These are phyloP conservation scores for Globisporangium middletonii DNA, from an alignment of 352 stramenopile species.

Conservation along the genomic window DNA sequence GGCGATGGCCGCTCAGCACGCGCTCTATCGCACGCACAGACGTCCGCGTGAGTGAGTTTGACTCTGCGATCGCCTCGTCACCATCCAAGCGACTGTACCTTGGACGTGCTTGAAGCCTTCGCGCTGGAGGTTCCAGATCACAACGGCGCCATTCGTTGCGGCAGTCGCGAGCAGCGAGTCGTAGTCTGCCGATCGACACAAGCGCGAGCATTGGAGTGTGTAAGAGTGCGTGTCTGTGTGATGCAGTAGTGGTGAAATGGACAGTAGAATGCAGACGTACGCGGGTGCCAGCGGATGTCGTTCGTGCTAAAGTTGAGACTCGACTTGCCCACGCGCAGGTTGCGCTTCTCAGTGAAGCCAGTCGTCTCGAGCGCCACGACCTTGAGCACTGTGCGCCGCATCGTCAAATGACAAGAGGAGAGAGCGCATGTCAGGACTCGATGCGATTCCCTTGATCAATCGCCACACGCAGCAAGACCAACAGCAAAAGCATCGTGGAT, in stretches of 20 bases:
- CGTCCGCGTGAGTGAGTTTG: background rate
- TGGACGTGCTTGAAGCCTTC: constrained; percentile 87
- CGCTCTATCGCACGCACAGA: constrained; percentile 35
- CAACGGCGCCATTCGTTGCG: constrained; percentile 76
- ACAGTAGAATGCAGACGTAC: constrained; percentile 23
- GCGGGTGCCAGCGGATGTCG: constrained; percentile 85
- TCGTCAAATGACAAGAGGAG: background rate
- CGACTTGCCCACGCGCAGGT: constrained; percentile 77
- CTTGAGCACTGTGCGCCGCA: constrained; percentile 53
- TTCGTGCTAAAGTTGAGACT: constrained; percentile 88
- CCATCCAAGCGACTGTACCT: constrained; percentile 24
- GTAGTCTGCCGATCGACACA: constrained; percentile 35
- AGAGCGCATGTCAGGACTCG: background rate
- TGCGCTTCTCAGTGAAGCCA: constrained; percentile 81
- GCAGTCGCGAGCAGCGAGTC: constrained; percentile 82
- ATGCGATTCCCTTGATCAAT: background rate
- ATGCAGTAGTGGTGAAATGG: background rate
- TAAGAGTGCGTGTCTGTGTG: background rate
- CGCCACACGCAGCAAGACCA: background rate
- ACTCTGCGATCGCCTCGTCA: background rate
- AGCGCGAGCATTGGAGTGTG: background rate
- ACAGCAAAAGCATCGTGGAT: background rate
- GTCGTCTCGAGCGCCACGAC: constrained; percentile 70
- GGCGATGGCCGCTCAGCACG: constrained; percentile 73
- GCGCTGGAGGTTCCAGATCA: constrained; percentile 85